Evolutionary conservation across 1,284 basidiomycete genomes (phyloP).

Genomic region (Moesziomyces aphidis): DNA sequence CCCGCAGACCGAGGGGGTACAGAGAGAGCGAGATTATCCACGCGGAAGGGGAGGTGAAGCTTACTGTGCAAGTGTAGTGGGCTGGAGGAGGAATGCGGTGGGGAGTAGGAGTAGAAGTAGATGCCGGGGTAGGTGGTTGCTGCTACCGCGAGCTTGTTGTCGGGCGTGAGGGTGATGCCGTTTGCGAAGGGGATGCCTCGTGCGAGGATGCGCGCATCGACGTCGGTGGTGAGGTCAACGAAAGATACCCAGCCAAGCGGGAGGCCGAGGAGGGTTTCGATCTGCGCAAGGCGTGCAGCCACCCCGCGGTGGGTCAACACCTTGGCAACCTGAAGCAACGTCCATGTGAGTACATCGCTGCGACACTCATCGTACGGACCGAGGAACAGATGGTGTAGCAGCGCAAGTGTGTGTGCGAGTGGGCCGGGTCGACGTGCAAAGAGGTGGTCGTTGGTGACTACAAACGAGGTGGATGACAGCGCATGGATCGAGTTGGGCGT

Average conservation of each 20-base stretch:
- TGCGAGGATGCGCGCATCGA: slow-evolving; percentile 67
- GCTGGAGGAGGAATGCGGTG: slow-evolving; percentile 50
- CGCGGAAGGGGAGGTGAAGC: slow-evolving; percentile 72
- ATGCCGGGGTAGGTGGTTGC: slow-evolving; percentile 72
- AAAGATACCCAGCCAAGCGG: slow-evolving; percentile 73
- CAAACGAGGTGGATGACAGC: slow-evolving; percentile 75
- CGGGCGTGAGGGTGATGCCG: slow-evolving; percentile 74
- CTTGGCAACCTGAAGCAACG: neutral
- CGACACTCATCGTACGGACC: neutral
- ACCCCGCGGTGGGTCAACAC: neutral
- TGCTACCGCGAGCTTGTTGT: slow-evolving; percentile 73
- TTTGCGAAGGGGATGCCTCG: slow-evolving; percentile 76
- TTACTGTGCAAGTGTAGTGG: slow-evolving; percentile 67
- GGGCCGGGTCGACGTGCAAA: slow-evolving; percentile 73
- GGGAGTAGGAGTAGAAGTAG: slow-evolving; percentile 71
- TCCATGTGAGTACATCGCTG: neutral
- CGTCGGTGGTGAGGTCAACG: slow-evolving; percentile 35
- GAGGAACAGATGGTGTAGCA: slow-evolving; percentile 5
- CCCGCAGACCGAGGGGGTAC: too few relatives aligned
- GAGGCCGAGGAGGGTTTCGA: slow-evolving; percentile 74
- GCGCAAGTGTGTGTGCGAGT: slow-evolving; percentile 4
- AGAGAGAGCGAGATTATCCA: slow-evolving; percentile 75
- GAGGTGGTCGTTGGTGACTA: slow-evolving; percentile 78
- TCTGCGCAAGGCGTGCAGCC: slow-evolving; percentile 66
- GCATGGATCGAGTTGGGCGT: slow-evolving; percentile 75